Evolutionary conservation across 2,329 filamentous ascomycete species (phyloP).

Genomic region (Sporothrix phasma): DNA sequence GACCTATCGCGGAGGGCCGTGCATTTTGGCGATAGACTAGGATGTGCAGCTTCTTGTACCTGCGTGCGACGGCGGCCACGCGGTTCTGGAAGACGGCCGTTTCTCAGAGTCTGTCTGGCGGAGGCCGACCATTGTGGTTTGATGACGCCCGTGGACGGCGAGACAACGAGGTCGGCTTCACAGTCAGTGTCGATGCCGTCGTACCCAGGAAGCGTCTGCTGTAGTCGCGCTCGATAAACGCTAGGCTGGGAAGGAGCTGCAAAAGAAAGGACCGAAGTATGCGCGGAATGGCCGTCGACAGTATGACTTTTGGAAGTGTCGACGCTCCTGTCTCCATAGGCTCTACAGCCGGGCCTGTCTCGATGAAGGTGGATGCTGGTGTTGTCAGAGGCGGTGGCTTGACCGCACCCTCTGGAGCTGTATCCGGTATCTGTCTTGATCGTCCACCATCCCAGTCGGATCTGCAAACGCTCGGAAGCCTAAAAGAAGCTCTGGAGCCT

Average conservation of each 20-base stretch:
- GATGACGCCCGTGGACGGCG: conserved; percentile 58
- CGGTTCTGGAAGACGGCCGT: background rate
- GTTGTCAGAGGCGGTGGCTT: too few species aligned
- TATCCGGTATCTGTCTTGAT: background rate
- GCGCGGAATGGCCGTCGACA: conserved; percentile 21
- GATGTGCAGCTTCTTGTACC: conserved; percentile 60
- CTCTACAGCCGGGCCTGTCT: background rate
- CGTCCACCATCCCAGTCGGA: background rate
- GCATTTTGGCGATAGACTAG: conserved; percentile 48
- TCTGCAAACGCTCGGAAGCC: conserved; percentile 3
- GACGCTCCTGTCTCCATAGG: background rate
- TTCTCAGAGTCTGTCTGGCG: conserved; percentile 41
- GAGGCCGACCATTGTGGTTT: conserved; percentile 58
- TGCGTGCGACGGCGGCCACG: conserved; percentile 32
- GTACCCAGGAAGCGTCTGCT: background rate
- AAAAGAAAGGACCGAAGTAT: conserved; percentile 18
- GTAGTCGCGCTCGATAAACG: conserved; percentile 25
- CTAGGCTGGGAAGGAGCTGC: conserved; percentile 21
- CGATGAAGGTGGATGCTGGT: background rate
- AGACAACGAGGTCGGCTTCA: conserved; percentile 60
- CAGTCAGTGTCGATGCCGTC: background rate
- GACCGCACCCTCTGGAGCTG: background rate
- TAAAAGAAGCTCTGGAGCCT: background rate
- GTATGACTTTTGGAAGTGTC: conserved; percentile 19
- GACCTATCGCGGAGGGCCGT: conserved; percentile 15